phyloP scores from a whole-genome alignment of 2,329 filamentous ascomycete genomes.

The Aplosporella prunicola region DNA sequence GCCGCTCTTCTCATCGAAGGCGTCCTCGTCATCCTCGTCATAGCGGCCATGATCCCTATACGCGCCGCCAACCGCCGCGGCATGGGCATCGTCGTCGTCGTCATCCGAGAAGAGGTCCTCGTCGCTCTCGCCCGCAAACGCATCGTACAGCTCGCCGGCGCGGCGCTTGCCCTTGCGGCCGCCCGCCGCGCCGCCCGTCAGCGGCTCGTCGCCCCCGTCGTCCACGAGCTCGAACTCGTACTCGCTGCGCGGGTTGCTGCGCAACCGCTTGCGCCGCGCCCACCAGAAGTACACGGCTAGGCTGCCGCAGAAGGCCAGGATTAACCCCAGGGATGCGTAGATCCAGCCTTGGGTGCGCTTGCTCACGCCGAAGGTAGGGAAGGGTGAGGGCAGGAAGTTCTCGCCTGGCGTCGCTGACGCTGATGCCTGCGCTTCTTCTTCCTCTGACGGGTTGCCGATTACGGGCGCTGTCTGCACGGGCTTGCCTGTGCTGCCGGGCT shows the following conservation, averaged over 20 bases:
- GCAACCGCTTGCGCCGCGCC: slow-evolving; percentile 65
- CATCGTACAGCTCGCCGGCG: slow-evolving; percentile 91
- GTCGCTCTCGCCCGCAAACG: slow-evolving; percentile 88
- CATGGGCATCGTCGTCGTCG: slow-evolving; percentile 23
- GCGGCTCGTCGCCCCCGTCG: slow-evolving; percentile 37
- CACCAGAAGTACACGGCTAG: slow-evolving; percentile 75
- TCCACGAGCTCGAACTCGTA: slow-evolving; percentile 88
- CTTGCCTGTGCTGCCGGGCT: slow-evolving; percentile 16
- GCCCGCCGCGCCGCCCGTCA: slow-evolving; percentile 25
- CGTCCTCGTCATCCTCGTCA: slow-evolving; percentile 8
- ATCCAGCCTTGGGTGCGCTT: slow-evolving; percentile 90
- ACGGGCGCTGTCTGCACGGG: slow-evolving; percentile 1
- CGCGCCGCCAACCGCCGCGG: too few species aligned
- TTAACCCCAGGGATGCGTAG: slow-evolving; percentile 75
- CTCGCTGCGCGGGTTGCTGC: slow-evolving; percentile 65
- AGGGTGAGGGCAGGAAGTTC: slow-evolving; percentile 67
- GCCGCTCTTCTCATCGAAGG: slow-evolving; percentile 17
- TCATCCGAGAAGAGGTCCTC: slow-evolving; percentile 49
- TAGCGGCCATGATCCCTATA: slow-evolving; percentile 10
- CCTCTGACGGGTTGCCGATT: not conserved
- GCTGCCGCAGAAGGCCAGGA: slow-evolving; percentile 70
- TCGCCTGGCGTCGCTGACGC: slow-evolving; percentile 24
- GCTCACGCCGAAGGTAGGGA: slow-evolving; percentile 83
- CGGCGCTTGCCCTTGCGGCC: slow-evolving; percentile 43
- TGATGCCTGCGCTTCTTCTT: slow-evolving; percentile 14